phyloP scores from a whole-genome alignment of 1,284 basidiomycete genomes.

The Tilletia walkeri region DNA sequence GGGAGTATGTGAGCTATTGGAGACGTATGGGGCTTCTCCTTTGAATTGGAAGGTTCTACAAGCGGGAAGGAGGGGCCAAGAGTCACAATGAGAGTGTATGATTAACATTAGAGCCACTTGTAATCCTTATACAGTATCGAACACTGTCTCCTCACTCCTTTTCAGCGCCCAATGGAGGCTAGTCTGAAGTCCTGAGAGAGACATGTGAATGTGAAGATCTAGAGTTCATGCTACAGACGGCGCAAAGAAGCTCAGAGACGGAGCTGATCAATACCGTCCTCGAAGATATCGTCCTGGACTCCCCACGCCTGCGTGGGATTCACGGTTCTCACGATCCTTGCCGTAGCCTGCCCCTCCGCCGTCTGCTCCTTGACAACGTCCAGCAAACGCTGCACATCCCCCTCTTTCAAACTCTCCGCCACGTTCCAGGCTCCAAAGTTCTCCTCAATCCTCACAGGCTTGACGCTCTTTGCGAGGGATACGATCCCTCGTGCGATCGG shows the following conservation, averaged over 20 bases:
- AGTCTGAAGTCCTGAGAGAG: too few species aligned
- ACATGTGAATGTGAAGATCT: too few species aligned
- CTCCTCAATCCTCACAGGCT: constrained; percentile 39
- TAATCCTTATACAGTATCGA: too few species aligned
- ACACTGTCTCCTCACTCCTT: too few species aligned
- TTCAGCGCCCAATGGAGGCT: too few species aligned
- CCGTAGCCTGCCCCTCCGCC: neutral
- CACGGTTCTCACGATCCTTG: constrained; percentile 24
- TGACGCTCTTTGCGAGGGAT: constrained; percentile 39
- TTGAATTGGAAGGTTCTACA: too few species aligned
- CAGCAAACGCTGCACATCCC: constrained; percentile 36
- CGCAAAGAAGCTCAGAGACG: constrained; percentile 23
- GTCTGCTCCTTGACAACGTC: neutral
- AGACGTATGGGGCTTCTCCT: neutral
- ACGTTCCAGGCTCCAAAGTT: constrained; percentile 33
- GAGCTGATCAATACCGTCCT: constrained; percentile 45
- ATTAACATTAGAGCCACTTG: too few species aligned
- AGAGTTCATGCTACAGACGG: too few species aligned
- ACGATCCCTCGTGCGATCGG: constrained; percentile 42
- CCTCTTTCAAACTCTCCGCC: constrained; percentile 31
- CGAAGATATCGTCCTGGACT: constrained; percentile 46
- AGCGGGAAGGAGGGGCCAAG: too few species aligned
- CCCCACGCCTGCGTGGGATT: constrained; percentile 44
- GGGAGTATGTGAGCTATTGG: constrained; percentile 2
- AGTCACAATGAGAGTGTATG: too few species aligned